Base-by-base conservation (phyloP, 2,329 filamentous ascomycete genomes). In the Acephala macrosclerotiorum region DNA sequence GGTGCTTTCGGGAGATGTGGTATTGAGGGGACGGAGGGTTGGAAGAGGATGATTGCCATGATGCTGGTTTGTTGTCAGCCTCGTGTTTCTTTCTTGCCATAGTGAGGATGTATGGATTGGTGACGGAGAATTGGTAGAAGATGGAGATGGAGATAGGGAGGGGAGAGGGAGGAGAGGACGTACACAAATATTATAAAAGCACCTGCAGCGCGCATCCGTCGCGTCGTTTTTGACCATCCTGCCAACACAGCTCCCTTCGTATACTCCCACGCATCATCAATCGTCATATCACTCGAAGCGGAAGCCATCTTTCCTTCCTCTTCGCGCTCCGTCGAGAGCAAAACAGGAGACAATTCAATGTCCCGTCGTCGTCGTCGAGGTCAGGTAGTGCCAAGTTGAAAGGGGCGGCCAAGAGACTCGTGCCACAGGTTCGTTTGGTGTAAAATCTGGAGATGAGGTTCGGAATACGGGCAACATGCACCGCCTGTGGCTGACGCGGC, bases 211-310 rank as follows among this genome's bases (percentile, higher is more conserved):
- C 74, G 74, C 70, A 75, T 71, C 36, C 73, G 69, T 56, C 73
- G 64, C 1, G 74, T 75, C 11, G 72, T 76, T 62, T 68, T 74
- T 2, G 74, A 72, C 74, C 74, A 76, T 60, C 58, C 70, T 45
- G 63, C 58, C 33, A 73, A 20, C 2, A 65, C 61, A 3, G 66
- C 64, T 5, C 64, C 64, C 40, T 73, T 72, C 18, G 69, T 63
- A 18, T 65, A 68, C 35, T 74, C 70, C 70, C 70, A 75, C 16
- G 70, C 72, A 72, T 75, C 73, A 42, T 75, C 74, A 47, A 76
- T 70, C 25, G 68, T 74, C 71, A 74, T 72, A 33, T 73, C 73
- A 42, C 67, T 61, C 59, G 63, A 55, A 16, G 69, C 65, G 49
- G 68, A 66, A 26, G 68, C 63, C 71, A 73, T 73, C 29, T 20